These are phyloP conservation scores for Aspergillus sp. DNA, from an alignment of 2,329 filamentous ascomycete species.

Conservation along the genomic window DNA sequence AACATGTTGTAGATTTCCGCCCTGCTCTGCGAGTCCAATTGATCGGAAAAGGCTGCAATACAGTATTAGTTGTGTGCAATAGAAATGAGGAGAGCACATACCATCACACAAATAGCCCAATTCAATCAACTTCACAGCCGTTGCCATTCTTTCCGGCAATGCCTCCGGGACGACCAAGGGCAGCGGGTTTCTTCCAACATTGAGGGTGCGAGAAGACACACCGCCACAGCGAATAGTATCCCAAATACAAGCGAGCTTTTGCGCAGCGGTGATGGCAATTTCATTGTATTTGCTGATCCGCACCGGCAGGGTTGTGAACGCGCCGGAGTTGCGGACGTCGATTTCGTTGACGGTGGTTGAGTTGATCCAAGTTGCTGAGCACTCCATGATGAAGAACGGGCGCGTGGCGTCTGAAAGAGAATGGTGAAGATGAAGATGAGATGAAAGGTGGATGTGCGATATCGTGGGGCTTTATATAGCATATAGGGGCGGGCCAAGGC, in stretches of 20 bases:
- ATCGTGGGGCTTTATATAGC: background rate
- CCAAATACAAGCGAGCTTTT: conserved; percentile 1
- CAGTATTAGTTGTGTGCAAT: background rate
- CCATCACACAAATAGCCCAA: conserved; percentile 1
- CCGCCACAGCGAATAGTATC: background rate
- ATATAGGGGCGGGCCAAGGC: too few relatives aligned
- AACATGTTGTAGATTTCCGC: background rate
- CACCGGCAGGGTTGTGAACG: conserved; percentile 1
- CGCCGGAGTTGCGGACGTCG: background rate
- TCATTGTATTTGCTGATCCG: conserved; percentile 1
- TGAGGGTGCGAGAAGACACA: background rate
- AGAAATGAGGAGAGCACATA: background rate
- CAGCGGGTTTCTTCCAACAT: background rate
- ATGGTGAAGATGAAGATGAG: background rate
- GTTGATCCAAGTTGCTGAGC: background rate
- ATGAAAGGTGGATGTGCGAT: background rate
- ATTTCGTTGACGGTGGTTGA: background rate
- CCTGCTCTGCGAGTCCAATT: background rate
- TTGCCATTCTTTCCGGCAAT: conserved; percentile 1
- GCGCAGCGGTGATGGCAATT: background rate
- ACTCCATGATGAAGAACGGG: background rate
- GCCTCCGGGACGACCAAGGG: background rate
- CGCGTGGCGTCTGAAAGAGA: background rate
- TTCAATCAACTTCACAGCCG: background rate
- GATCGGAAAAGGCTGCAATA: background rate